A percentile compares a stretch with the other conserved stretches of the same genome.
These are phyloP conservation scores for Boletus rubropictus DNA, from an alignment of 768 basidiomycete genomes.

Conservation along the genomic window DNA sequence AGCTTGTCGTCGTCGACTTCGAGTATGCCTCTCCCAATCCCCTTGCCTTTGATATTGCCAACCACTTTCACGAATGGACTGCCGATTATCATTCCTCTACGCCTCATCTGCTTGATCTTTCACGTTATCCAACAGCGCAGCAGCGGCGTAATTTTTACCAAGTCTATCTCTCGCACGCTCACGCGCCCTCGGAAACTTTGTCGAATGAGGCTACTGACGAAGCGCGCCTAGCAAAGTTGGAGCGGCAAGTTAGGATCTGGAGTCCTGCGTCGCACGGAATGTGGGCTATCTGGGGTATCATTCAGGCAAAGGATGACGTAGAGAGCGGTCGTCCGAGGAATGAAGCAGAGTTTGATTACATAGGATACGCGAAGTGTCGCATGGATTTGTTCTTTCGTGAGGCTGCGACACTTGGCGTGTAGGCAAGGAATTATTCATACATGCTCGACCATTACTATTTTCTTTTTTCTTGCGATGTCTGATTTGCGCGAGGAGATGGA, in stretches of 20 bases:
- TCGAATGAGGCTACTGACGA: slow-evolving; percentile 30
- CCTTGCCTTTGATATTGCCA: slow-evolving; percentile 91
- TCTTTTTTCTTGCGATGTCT: neutral
- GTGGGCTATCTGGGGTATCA: slow-evolving; percentile 94
- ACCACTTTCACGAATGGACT: slow-evolving; percentile 97
- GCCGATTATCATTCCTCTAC: slow-evolving; percentile 74
- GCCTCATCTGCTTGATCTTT: slow-evolving; percentile 59
- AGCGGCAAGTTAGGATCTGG: slow-evolving; percentile 81
- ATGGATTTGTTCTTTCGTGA: slow-evolving; percentile 59
- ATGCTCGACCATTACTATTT: neutral
- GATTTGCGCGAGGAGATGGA: slow-evolving; percentile 20
- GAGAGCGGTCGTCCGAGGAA: slow-evolving; percentile 40
- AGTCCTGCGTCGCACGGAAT: slow-evolving; percentile 84
- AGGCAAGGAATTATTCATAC: slow-evolving; percentile 1
- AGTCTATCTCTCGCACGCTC: slow-evolving; percentile 66
- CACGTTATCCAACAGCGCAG: slow-evolving; percentile 63
- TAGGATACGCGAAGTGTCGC: slow-evolving; percentile 70
- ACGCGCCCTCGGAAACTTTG: slow-evolving; percentile 22
- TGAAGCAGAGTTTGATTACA: slow-evolving; percentile 84
- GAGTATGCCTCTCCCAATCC: slow-evolving; percentile 95
- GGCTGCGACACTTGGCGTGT: slow-evolving; percentile 41
- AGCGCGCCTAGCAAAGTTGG: slow-evolving; percentile 52
- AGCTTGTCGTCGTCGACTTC: slow-evolving; percentile 96
- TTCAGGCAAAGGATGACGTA: slow-evolving; percentile 78
- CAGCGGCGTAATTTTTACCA: slow-evolving; percentile 81